These are phyloP conservation scores for Hymenoscyphus fructigenus DNA, from an alignment of 2,329 filamentous ascomycete genomes.

Conservation along the genomic window DNA sequence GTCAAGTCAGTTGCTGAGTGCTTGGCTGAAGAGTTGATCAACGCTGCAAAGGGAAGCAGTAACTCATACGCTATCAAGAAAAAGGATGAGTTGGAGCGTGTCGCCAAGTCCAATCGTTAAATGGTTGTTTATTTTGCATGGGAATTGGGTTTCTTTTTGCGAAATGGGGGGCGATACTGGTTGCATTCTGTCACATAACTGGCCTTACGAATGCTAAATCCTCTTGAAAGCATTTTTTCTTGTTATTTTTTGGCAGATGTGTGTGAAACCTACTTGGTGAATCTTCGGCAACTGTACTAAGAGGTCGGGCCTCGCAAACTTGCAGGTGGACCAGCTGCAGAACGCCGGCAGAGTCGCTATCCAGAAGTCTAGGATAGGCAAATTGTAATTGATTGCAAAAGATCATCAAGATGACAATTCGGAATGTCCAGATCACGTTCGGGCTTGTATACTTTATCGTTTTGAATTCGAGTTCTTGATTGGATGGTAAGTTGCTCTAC, in stretches of 20 bases:
- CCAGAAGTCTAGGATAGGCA: constrained; percentile 1
- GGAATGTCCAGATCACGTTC: not conserved
- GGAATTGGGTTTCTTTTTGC: constrained; percentile 36
- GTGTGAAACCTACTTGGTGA: constrained; percentile 3
- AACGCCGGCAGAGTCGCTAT: not conserved
- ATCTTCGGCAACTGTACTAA: not conserved
- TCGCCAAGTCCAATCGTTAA: constrained; percentile 99
- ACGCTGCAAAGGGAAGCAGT: constrained; percentile 99
- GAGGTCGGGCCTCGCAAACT: not conserved
- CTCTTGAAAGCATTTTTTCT: constrained; percentile 12
- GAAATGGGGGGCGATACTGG: constrained; percentile 33
- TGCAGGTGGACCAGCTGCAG: not conserved
- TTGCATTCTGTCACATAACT: constrained; percentile 38
- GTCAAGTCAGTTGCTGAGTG: constrained; percentile 99
- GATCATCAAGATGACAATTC: not conserved
- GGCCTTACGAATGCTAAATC: constrained; percentile 22
- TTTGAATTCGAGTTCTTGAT: not conserved
- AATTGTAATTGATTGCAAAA: not conserved
- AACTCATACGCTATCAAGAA: constrained; percentile 99
- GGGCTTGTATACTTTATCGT: not conserved
- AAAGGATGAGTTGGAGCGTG: constrained; percentile 99
- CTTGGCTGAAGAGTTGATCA: constrained; percentile 99
- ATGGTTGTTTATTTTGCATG: constrained; percentile 41
- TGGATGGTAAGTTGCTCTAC: not conserved
- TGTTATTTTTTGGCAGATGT: not conserved